Conservation (phyloP, 2,329 filamentous ascomycete genomes). For the Fusarium domesticum region DNA sequence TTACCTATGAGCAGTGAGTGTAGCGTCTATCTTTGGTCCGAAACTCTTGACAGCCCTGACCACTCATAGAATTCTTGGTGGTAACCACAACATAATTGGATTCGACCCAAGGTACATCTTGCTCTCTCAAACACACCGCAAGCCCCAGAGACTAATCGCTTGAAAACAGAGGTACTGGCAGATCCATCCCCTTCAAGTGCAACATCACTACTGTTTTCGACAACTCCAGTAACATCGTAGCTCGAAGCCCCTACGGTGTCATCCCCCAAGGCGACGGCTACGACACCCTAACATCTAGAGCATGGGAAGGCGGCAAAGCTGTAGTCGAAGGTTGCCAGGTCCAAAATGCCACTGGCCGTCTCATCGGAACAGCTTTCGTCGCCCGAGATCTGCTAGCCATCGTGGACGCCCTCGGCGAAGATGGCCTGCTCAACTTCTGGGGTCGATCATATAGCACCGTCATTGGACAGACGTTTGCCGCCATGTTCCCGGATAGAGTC, state of each 20-base stretch:
- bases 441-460: constrained; percentile 27
- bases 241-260: too few species aligned
- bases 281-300: background rate
- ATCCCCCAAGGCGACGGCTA: constrained; percentile 1
- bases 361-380: constrained; percentile 33
- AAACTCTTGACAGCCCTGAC: background rate
- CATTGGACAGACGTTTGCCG: constrained; percentile 17
- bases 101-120: constrained; percentile 17
- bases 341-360: constrained; percentile 21
- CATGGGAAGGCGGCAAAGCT: background rate
- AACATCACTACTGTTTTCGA: background rate
- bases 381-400: constrained; percentile 40
- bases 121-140: too few species aligned
- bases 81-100: constrained; percentile 12
- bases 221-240: too few species aligned
- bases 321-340: constrained; percentile 21
- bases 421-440: constrained; percentile 34
- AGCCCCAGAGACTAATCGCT: background rate
- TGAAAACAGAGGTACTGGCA: constrained; percentile 8
- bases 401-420: constrained; percentile 36
- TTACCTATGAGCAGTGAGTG: constrained; percentile 7
- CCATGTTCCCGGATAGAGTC: constrained; percentile 23
- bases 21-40: background rate
- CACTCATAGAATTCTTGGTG: constrained; percentile 12
- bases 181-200: constrained; percentile 11